Evolutionary conservation across 768 basidiomycete species (phyloP), one percentile per base, ranked within the genome.

Genomic region (Russula virescens): DNA sequence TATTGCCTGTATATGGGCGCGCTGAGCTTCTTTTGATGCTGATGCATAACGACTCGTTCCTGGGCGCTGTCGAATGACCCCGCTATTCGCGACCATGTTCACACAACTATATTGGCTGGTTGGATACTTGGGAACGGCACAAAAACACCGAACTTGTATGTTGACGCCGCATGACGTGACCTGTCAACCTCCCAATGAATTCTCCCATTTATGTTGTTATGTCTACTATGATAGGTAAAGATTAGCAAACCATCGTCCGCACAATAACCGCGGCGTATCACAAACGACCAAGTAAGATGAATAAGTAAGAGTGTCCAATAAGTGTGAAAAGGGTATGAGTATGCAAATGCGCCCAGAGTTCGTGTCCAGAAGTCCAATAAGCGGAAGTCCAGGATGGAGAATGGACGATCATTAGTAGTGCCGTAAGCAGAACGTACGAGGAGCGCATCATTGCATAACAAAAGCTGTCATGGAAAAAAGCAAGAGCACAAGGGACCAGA

Each of bases 151-250:
- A 38, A 11, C 13, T 2, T 43, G 42, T 43, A 43, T 43, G 48
- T 56, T 49, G 46, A 61, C 46, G 54, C 45, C 7, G 16, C 18
- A 23, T 43, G 42, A 45, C 61, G 48, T 58, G 43, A 28, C 35
- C 8, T n/a, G 19, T 52, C 11, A 49, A n/a, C n/a, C n/a, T 55
- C 26, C 25, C 1, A 40, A 23, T 35, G 23, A 25, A 56, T n/a
- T 31, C 21, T 62, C 40, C 28, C 3, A 9, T 31, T 31, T 55
- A 54, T 38, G 38, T 43, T 40, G 9, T 10, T 7, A 43, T 10
- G 5, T 43, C 42, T 43, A 43, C 18, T 38, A 38, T 11, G 13
- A 14, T 6, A 14, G 38, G 13, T 38, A 38, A 11, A 38, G 38
- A 8, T 31, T 31, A 31, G 31, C 31, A 31, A n/a, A 31, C 11